Evolutionary conservation across 306 rosid genomes (phyloP).

Genomic region (Lotus japonicus): DNA sequence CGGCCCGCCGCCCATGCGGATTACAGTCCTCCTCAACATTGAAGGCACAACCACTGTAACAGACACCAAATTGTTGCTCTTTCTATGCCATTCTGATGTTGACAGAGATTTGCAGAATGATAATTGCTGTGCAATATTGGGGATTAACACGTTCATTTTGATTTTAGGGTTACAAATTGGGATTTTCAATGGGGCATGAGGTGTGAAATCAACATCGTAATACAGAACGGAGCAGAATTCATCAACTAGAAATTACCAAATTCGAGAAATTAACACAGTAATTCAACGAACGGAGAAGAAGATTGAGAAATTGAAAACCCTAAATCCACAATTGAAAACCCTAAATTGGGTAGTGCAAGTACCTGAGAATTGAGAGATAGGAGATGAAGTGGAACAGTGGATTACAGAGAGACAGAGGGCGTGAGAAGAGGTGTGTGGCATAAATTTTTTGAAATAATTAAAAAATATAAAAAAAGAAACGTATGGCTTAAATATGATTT

Average conservation of each 20-base stretch:
- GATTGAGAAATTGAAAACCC: not conserved
- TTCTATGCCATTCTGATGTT: constrained; percentile 1
- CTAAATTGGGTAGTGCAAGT: not conserved
- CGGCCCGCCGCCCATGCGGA: constrained; percentile 99
- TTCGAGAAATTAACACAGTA: not conserved
- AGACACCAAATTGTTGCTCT: not conserved
- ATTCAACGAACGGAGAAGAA: too few species aligned
- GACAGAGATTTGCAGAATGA: constrained; percentile 15
- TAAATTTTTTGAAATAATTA: too few species aligned
- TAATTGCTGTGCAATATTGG: not conserved
- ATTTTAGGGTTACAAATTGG: not conserved
- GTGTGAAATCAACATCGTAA: not conserved
- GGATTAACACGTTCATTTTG: not conserved
- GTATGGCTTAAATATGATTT: too few species aligned
- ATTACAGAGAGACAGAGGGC: too few species aligned
- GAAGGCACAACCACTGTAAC: not conserved
- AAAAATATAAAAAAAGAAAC: too few species aligned
- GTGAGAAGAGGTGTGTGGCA: too few species aligned
- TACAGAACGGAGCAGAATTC: not conserved
- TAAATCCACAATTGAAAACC: not conserved
- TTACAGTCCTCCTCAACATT: constrained; percentile 13
- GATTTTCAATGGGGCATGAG: not conserved
- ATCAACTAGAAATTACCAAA: not conserved
- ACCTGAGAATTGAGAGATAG: not conserved
- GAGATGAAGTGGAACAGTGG: too few species aligned